phyloP scores from a whole-genome alignment of 768 basidiomycete genomes.

The Collybia sordida region DNA sequence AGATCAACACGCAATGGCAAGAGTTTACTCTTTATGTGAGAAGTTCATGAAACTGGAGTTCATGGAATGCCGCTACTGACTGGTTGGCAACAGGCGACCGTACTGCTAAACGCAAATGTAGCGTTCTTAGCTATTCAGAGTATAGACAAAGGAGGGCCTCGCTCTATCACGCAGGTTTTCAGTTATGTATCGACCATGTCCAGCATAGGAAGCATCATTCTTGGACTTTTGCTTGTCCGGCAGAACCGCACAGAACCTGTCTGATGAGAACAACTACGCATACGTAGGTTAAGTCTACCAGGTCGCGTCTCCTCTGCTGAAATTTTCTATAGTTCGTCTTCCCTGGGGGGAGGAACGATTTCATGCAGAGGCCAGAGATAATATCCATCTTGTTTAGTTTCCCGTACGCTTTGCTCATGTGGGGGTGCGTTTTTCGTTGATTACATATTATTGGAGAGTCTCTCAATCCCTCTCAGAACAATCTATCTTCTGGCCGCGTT shows the following conservation, averaged over 20 bases:
- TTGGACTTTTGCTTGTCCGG: conserved; percentile 46
- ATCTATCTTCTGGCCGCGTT: conserved; percentile 38
- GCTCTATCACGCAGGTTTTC: conserved; percentile 45
- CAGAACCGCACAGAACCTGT: conserved; percentile 41
- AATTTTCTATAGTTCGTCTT: conserved; percentile 3
- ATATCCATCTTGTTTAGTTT: conserved; percentile 25
- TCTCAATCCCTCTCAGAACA: conserved; percentile 26
- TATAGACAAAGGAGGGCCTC: conserved; percentile 14
- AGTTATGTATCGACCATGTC: conserved; percentile 49
- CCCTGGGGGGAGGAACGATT: conserved; percentile 5
- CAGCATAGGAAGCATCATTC: conserved; percentile 48
- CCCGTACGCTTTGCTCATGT: conserved; percentile 27
- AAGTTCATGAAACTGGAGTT: background rate
- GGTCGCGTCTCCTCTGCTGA: conserved; percentile 29
- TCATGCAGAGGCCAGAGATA: conserved; percentile 16
- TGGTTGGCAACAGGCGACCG: conserved; percentile 43
- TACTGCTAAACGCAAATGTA: conserved; percentile 59
- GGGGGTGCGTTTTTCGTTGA: conserved; percentile 21
- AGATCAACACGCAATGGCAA: conserved; percentile 48
- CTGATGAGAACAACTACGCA: too few relatives aligned
- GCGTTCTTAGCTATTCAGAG: conserved; percentile 56
- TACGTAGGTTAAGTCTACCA: conserved; percentile 30
- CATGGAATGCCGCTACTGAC: background rate
- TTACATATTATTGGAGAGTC: background rate
- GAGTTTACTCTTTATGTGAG: conserved; percentile 52